Base-by-base conservation (phyloP, 1,139 yeast species). In the Saccharomyces hybrid region DNA sequence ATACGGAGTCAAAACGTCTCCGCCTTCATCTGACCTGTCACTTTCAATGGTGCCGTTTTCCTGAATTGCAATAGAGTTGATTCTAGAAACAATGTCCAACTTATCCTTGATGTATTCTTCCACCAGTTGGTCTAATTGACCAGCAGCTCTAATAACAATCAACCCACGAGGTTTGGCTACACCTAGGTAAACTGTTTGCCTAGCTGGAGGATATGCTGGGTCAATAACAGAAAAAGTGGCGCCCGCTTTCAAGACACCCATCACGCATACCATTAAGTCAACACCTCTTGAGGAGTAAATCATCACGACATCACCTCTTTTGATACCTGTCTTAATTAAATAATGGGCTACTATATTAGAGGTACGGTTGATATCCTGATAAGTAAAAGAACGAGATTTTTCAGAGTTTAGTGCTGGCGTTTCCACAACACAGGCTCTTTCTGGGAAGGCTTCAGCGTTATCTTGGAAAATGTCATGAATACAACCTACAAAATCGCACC, bases 171-270 rank as follows among this genome's bases (percentile, higher is more conserved):
- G 99, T 70, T 86, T 84, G 44, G 99, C 98, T 13, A 93, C 99
- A 41, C 87, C 82, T 58, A 93, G 78, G 70, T 93, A 93, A 59
- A 93, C 82, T 63, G 88, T 93, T 72, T 93, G 99, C 73, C 99
- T 83, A 7, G 96, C 96, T 25, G 99, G 97, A 47, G 99, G 99
- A 70, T 93, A 93, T 2, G 99, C 98, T 5, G 99, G 99, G 68
- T 93, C 99, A 61, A 93, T 93, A 28, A 95, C 99, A 5, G 97
- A 91, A 70, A 93, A 93, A 0, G 99, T 91, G 14, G 97, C 99
- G 62, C 99, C 99, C 1, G 99, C 97, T 73, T 93, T 93, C 67
- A 93, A 79, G 41, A 89, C 96, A 71, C 98, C 99, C 89, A 93
- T 86, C 16, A 93, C 98, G 5, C 98, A 96, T 51, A 93, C 88